Conservation (phyloP, 2,329 filamentous ascomycete species). For the Aspergillus brasiliensis region DNA sequence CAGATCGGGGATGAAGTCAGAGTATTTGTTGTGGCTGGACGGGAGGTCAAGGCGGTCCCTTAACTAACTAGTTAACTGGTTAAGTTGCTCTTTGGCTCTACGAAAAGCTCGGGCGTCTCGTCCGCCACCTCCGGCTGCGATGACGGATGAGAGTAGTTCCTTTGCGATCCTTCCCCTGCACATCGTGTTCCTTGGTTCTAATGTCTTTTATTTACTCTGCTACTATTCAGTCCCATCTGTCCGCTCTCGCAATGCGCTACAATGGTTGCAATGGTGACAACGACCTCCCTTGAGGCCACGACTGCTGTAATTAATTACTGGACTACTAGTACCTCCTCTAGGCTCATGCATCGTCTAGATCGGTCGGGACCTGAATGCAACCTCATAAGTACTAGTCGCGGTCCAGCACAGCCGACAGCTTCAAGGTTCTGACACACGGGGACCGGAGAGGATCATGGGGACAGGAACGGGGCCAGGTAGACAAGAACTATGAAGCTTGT, state of each 20-base stretch:
- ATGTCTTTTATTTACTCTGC: neutral
- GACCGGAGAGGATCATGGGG: neutral
- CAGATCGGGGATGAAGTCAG: constrained; percentile 17
- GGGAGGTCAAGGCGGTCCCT: constrained; percentile 8
- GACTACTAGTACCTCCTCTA: neutral
- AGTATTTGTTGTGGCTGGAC: constrained; percentile 5
- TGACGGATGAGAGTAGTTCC: neutral
- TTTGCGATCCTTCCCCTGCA: neutral
- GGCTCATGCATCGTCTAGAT: neutral
- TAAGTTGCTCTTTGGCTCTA: neutral
- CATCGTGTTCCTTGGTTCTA: neutral
- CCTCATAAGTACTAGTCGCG: neutral
- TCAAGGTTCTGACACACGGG: neutral
- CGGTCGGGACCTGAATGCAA: neutral
- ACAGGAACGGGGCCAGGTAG: neutral
- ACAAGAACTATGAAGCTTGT: neutral
- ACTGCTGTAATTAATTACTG: no score
- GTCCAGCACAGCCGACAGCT: neutral
- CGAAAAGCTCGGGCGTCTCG: no score
- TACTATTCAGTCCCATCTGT: neutral
- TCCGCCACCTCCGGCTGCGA: neutral
- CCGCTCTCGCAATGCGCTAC: neutral
- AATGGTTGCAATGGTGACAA: neutral
- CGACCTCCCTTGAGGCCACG: neutral
- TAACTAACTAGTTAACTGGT: no score